Percentiles rank a stretch among this genome's conserved stretches.
Evolutionary conservation across 78 protist species (phyloP).

Genomic region (Anaeramoeba flamelloides): DNA sequence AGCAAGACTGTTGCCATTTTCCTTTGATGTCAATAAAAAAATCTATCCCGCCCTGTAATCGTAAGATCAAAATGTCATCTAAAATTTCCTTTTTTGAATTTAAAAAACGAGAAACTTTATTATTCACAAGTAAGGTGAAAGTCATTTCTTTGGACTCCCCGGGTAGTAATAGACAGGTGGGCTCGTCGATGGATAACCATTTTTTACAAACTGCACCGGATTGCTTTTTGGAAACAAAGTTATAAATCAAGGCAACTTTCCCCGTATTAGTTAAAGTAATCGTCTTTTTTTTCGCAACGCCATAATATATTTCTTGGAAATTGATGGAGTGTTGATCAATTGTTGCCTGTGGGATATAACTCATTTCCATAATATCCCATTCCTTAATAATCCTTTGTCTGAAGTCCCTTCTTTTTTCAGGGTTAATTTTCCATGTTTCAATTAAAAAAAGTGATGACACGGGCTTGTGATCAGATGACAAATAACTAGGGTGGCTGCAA

Average conservation of each 20-base stretch:
- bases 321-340: constrained; percentile 13
- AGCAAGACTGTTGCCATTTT: neutral
- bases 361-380: constrained; percentile 54
- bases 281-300: constrained; percentile 5
- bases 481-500: constrained; percentile 4
- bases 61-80: neutral
- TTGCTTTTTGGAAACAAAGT: neutral
- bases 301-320: constrained; percentile 28
- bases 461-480: constrained; percentile 63
- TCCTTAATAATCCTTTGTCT: constrained; percentile 22
- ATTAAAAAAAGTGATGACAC: constrained; percentile 22
- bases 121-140: neutral
- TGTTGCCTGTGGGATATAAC: constrained; percentile 36
- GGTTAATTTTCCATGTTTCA: constrained; percentile 6
- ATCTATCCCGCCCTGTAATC: neutral
- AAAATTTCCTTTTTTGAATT: neutral
- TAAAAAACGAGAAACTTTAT: neutral
- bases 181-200: neutral
- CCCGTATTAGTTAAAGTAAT: constrained; percentile 45
- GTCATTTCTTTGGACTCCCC: neutral
- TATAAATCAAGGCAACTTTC: neutral
- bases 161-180: neutral
- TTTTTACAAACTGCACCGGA: neutral
- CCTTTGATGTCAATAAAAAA: neutral
- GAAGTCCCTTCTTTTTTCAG: neutral